Conservation (phyloP, 2,329 filamentous ascomycete species). For the Cordyceps farinosa region DNA sequence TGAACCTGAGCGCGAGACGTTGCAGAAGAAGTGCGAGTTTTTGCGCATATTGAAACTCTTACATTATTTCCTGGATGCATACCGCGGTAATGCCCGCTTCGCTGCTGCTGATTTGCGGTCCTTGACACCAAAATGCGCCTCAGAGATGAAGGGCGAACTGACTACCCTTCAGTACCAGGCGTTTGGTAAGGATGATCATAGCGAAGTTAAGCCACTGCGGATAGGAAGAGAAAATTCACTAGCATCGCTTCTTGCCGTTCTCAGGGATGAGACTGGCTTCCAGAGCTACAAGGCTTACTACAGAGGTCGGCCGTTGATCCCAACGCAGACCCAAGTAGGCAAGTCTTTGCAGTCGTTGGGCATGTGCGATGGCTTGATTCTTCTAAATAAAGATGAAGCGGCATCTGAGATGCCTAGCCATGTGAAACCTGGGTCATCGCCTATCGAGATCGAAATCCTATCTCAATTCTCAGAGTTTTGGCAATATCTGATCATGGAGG, state of each 20-base stretch:
- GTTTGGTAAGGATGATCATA: conserved; percentile 59
- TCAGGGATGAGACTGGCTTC: conserved; percentile 70
- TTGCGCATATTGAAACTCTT: conserved; percentile 66
- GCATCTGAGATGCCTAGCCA: conserved; percentile 39
- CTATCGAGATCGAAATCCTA: conserved; percentile 74
- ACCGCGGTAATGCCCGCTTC: conserved; percentile 59
- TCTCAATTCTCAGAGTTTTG: conserved; percentile 82
- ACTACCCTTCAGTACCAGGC: conserved; percentile 71
- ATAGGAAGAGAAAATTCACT: conserved; percentile 71
- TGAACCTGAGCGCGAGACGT: conserved; percentile 44
- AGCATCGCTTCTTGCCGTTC: conserved; percentile 62
- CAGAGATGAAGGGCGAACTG: conserved; percentile 57
- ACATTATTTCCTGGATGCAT: conserved; percentile 61
- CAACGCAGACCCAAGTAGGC: conserved; percentile 55
- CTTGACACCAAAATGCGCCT: conserved; percentile 48
- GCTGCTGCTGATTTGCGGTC: conserved; percentile 55
- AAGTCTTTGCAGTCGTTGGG: conserved; percentile 66
- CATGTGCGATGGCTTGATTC: conserved; percentile 60
- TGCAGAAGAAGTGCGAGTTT: conserved; percentile 57
- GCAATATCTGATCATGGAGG: conserved; percentile 71
- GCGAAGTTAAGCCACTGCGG: conserved; percentile 57
- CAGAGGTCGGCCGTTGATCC: conserved; percentile 61
- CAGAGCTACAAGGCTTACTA: conserved; percentile 72
- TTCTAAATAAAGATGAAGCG: conserved; percentile 59
- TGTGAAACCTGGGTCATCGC: conserved; percentile 50